phyloP scores from a whole-genome alignment of 345 rosid species.

The Nasturtium officinale region DNA sequence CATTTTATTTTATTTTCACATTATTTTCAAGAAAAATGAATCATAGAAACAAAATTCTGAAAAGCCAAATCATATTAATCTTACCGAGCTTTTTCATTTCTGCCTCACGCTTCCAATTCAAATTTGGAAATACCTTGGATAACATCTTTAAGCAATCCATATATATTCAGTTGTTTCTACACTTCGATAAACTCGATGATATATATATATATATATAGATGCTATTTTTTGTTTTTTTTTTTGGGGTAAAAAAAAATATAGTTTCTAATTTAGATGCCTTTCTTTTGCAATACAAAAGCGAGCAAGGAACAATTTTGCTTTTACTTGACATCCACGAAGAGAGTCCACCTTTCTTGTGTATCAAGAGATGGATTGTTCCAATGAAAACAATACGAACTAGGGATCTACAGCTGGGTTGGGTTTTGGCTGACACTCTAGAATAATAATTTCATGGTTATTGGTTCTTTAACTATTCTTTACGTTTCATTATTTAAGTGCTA shows the following conservation, averaged over 20 bases:
- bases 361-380: slow-evolving; percentile 19
- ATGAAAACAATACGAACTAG: background rate
- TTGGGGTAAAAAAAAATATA: too few species aligned
- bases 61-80: slow-evolving; percentile 9
- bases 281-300: slow-evolving; percentile 28
- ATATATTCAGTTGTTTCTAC: background rate
- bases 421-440: background rate
- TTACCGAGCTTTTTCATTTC: slow-evolving; percentile 31
- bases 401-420: background rate
- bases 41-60: slow-evolving; percentile 1
- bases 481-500: background rate
- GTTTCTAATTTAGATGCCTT: background rate
- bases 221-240: too few species aligned
- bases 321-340: slow-evolving; percentile 25
- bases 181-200: background rate
- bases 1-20: too few species aligned
- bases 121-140: background rate
- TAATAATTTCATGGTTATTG: background rate
- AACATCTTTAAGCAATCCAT: slow-evolving; percentile 29
- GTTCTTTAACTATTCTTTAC: background rate
- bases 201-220: background rate
- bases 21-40: slow-evolving; percentile 6
- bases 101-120: slow-evolving; percentile 16
- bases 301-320: slow-evolving; percentile 15
- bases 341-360: slow-evolving; percentile 29